These are phyloP conservation scores for Xerocomellus intermedius DNA, from an alignment of 768 basidiomycete genomes.

Conservation along the genomic window DNA sequence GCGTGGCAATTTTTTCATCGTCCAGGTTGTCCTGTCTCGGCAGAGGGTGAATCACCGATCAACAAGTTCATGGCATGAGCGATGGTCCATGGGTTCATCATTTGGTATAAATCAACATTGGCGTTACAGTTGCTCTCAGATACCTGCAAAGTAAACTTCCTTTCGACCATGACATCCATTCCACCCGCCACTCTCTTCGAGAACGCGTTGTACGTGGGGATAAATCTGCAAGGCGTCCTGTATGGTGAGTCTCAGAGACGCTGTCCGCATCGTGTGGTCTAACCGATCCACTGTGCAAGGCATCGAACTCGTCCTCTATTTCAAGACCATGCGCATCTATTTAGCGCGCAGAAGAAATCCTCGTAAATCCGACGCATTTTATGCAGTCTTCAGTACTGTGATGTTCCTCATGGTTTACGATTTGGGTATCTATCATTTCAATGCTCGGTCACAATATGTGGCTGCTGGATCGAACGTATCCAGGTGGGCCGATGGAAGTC, in stretches of 20 bases:
- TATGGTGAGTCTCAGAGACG: too few species aligned
- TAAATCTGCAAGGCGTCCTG: too few species aligned
- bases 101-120: too few species aligned
- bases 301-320: slow-evolving; percentile 13
- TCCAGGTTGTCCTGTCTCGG: too few species aligned
- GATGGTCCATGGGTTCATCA: too few species aligned
- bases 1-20: too few species aligned
- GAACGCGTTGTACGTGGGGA: slow-evolving; percentile 1
- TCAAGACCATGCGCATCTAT: slow-evolving; percentile 8
- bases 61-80: too few species aligned
- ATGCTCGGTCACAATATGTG: slow-evolving; percentile 29
- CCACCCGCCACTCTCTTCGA: not conserved
- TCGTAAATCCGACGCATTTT: slow-evolving; percentile 6
- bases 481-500: slow-evolving; percentile 24
- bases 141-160: too few species aligned
- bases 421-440: slow-evolving; percentile 15
- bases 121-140: too few species aligned
- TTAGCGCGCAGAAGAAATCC: not conserved
- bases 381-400: slow-evolving; percentile 12
- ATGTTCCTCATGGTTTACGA: slow-evolving; percentile 27
- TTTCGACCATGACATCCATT: not conserved
- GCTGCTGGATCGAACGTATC: slow-evolving; percentile 29
- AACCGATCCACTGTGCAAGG: not conserved
- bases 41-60: too few species aligned
- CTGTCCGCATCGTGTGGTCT: too few species aligned